Percentiles rank a stretch among this genome's conserved stretches.
Conservation (phyloP, 2,329 filamentous ascomycete species). For the Sporothrix schenckii region DNA sequence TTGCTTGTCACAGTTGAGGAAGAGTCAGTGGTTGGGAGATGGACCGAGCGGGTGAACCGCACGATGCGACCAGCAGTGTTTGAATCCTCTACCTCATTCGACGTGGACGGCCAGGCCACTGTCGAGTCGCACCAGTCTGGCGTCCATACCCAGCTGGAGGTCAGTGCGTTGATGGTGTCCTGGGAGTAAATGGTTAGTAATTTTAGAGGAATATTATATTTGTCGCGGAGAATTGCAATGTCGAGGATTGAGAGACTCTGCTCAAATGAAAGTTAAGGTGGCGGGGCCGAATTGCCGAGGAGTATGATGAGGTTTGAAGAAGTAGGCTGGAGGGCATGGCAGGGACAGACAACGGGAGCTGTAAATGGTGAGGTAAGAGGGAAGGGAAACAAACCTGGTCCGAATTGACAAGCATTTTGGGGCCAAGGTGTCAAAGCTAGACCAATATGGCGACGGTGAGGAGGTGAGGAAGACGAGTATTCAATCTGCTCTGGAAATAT, state of each 20-base stretch:
- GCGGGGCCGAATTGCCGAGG: background rate
- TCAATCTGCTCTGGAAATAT: background rate
- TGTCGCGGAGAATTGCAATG: background rate
- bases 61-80: constrained; percentile 43
- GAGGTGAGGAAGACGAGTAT: background rate
- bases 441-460: background rate
- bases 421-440: no score
- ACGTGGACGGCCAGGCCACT: constrained; percentile 33
- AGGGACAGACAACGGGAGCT: no score
- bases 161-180: constrained; percentile 43
- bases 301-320: background rate
- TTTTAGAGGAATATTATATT: background rate
- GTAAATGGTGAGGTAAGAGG: no score
- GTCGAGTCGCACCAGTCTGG: constrained; percentile 44
- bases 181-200: constrained; percentile 27
- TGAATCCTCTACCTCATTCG: background rate
- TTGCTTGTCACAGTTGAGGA: constrained; percentile 17
- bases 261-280: background rate
- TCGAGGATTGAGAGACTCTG: background rate
- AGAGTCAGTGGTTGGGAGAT: constrained; percentile 34
- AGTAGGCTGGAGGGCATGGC: background rate
- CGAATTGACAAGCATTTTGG: background rate
- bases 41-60: constrained; percentile 40
- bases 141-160: constrained; percentile 47
- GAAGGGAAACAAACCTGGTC: constrained; percentile 7